Evolutionary conservation across 2,329 filamentous ascomycete genomes (phyloP), one percentile per base, ranked within the genome.

Genomic region (Talaromyces verruculosus): DNA sequence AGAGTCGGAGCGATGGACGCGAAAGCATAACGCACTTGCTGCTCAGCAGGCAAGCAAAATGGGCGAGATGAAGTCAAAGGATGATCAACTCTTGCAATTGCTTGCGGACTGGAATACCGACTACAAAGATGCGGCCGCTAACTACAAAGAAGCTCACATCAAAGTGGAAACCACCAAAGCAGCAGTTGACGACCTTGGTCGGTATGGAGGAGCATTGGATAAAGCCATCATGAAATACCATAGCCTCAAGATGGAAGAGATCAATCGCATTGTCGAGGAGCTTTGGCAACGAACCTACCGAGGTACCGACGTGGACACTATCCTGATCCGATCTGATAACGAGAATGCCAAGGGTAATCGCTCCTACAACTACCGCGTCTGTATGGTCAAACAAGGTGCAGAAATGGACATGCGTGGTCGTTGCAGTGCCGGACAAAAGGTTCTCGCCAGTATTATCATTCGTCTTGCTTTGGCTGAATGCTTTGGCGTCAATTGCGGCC

Each of bases 401-500:
- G 95, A 99, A 79, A 97, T 99, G 93, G 95, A 99, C 81, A 99
- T 99, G 95, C 92, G 95, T 68, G 96, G 95, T 1, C 91, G 95
- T 64, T 99, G 95, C 84, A 96, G 91, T 71, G 95, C 95, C 0
- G 95, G 95, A 3, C 95, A 99, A 77, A 97, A 96, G 79, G 94
- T 99, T 33, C 87, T 99, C 33, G 95, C 95, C 4, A 93, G 90
- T 78, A 99, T 99, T 81, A 96, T 99, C 79, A 97, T 99, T 77
- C 93, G 95, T 1, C 87, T 99, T 33, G 95, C 96, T 13, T 86
- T 99, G 57, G 95, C 95, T 3, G 95, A 99, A 79, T 97, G 93
- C 72, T 99, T 99, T 76, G 95, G 95, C 70, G 87, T 93, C 73
- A 96, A 96, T 75, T 99, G 96, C 78, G 95, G 95, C 19, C 86